Percentiles rank a stretch among this genome's conserved stretches.
phyloP scores from a whole-genome alignment of 805 yeast genomes.

The Isabelozyma pseudorhagii region DNA sequence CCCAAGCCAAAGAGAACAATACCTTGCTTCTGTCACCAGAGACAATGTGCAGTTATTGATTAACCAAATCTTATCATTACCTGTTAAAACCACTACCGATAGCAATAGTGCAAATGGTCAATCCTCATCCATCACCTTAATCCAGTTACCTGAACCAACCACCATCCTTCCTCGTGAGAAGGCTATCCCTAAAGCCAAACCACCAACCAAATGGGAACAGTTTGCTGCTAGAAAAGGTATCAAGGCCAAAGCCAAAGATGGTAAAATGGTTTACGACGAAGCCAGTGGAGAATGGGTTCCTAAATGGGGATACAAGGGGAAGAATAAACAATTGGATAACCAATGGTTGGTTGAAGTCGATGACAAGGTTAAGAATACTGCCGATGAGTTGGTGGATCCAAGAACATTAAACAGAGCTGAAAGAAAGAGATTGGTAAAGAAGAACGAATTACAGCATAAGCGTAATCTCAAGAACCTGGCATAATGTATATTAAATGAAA shows the following conservation, averaged over 20 bases:
- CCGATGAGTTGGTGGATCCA: conserved; percentile 76
- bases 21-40: conserved; percentile 67
- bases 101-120: conserved; percentile 60
- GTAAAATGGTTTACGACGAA: conserved; percentile 88
- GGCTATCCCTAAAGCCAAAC: conserved; percentile 88
- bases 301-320: conserved; percentile 97
- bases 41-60: conserved; percentile 90
- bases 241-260: conserved; percentile 82
- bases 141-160: conserved; percentile 79
- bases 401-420: conserved; percentile 77
- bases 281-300: conserved; percentile 93
- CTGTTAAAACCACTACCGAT: conserved; percentile 83
- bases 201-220: conserved; percentile 93
- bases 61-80: conserved; percentile 86
- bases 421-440: conserved; percentile 80
- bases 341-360: conserved; percentile 97
- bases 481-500: not conserved
- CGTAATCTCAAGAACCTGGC: conserved; percentile 56
- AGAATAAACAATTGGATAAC: conserved; percentile 78
- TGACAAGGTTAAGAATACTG: conserved; percentile 55
- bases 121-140: conserved; percentile 74
- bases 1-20: conserved; percentile 55
- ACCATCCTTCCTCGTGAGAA: conserved; percentile 91
- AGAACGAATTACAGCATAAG: conserved; percentile 81
- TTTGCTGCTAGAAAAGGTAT: conserved; percentile 97